phyloP scores from a whole-genome alignment of 805 yeast genomes.

The Yamadazyma takamatsuzukensis region DNA sequence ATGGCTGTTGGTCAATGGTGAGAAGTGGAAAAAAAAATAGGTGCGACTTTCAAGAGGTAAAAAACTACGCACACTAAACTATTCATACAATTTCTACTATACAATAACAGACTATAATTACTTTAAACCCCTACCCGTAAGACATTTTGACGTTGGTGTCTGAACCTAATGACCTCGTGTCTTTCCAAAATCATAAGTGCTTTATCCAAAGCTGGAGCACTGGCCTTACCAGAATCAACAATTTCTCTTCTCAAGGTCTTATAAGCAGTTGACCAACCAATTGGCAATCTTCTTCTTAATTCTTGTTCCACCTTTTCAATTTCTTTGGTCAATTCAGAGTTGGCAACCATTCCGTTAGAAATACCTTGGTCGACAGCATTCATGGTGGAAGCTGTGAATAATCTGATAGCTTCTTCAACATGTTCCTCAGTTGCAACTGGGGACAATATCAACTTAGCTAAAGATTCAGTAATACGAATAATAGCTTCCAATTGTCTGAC shows the following conservation, averaged over 20 bases:
- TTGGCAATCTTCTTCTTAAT: constrained; percentile 84
- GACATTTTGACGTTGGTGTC: constrained; percentile 82
- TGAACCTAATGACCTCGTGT: constrained; percentile 80
- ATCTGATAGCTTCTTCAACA: constrained; percentile 91
- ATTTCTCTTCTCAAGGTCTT: constrained; percentile 80
- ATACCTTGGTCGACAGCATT: constrained; percentile 80
- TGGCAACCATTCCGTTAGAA: constrained; percentile 40
- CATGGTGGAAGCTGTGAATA: constrained; percentile 96
- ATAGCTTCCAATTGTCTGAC: constrained; percentile 97
- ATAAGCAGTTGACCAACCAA: constrained; percentile 94
- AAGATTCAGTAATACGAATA: constrained; percentile 88
- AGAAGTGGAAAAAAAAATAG: too few relatives aligned
- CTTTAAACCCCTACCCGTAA: constrained; percentile 65
- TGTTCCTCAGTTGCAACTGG: constrained; percentile 86
- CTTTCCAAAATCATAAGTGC: constrained; percentile 80
- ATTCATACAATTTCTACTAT: neutral
- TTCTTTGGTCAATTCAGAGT: constrained; percentile 63
- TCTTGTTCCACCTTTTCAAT: constrained; percentile 79
- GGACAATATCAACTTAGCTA: constrained; percentile 80
- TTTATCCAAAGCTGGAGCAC: constrained; percentile 72
- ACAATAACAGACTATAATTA: constrained; percentile 1
- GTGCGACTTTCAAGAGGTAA: too few relatives aligned
- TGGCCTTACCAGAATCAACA: constrained; percentile 59
- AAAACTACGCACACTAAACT: too few relatives aligned
- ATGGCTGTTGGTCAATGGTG: neutral